phyloP scores from a whole-genome alignment of 129 eudicot genomes.

The Flaveria sonorensis region DNA sequence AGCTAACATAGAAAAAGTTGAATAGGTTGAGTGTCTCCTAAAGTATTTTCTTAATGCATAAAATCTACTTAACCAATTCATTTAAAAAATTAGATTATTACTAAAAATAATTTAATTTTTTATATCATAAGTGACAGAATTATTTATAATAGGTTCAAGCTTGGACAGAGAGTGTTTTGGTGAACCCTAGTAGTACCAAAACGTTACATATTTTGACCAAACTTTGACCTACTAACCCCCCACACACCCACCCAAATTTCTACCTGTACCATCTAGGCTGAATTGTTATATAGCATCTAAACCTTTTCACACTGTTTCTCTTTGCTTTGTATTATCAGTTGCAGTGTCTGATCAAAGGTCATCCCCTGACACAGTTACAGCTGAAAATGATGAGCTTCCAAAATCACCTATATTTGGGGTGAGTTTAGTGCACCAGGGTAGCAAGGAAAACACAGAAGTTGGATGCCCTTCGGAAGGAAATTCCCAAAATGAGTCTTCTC shows the following conservation, averaged over 20 bases:
- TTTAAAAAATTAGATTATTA: conserved; percentile 1
- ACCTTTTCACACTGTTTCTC: conserved; percentile 12
- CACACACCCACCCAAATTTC: background rate
- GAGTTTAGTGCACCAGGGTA: conserved; percentile 30
- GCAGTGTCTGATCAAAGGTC: conserved; percentile 28
- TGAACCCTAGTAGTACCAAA: background rate
- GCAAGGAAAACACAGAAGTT: conserved; percentile 31
- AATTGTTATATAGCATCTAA: background rate
- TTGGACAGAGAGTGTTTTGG: background rate
- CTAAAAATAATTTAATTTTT: background rate
- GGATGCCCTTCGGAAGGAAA: conserved; percentile 32
- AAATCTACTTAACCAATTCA: background rate
- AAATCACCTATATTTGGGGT: conserved; percentile 43
- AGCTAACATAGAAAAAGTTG: background rate
- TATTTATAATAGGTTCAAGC: background rate
- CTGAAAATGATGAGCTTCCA: conserved; percentile 40
- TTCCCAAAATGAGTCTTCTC: conserved; percentile 26
- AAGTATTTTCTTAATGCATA: background rate
- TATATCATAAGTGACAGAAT: background rate
- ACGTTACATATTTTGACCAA: background rate
- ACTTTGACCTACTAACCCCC: background rate
- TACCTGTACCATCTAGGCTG: background rate
- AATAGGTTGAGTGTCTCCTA: background rate
- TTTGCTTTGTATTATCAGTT: conserved; percentile 32
- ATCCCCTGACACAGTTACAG: conserved; percentile 25